Conservation (phyloP, 306 rosid species). For the Betula pendula region DNA sequence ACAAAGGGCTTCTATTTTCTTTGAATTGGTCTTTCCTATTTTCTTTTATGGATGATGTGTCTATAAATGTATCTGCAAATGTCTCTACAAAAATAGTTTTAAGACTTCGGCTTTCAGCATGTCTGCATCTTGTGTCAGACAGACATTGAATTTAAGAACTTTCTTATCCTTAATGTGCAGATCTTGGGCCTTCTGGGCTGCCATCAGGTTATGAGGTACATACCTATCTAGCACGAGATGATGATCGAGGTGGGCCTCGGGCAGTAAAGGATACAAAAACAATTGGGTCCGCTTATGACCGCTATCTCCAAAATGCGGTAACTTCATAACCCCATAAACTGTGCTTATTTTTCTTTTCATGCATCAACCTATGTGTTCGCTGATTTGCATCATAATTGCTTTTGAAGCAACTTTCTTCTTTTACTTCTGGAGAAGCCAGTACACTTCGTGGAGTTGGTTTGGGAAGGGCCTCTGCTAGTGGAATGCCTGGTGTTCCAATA, state of each 20-base stretch:
- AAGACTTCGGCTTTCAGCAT: not conserved
- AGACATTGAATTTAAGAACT: not conserved
- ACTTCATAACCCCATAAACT: constrained; percentile 22
- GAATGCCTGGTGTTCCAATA: constrained; percentile 51
- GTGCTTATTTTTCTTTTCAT: constrained; percentile 20
- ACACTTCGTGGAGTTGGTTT: constrained; percentile 53
- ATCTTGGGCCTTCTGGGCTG: constrained; percentile 53
- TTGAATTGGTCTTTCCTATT: too few species aligned
- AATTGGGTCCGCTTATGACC: constrained; percentile 84
- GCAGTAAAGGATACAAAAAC: constrained; percentile 57
- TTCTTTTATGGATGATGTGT: not conserved
- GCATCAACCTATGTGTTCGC: constrained; percentile 25
- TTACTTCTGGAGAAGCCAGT: constrained; percentile 67
- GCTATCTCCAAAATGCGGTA: constrained; percentile 91
- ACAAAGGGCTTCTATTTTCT: too few species aligned
- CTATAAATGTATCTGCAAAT: not conserved
- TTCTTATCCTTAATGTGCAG: constrained; percentile 30
- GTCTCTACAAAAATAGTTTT: not conserved
- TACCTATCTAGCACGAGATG: constrained; percentile 54
- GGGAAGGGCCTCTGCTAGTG: constrained; percentile 54
- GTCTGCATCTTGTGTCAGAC: not conserved
- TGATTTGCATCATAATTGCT: constrained; percentile 38
- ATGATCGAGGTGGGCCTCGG: constrained; percentile 55
- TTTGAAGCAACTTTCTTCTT: constrained; percentile 67
- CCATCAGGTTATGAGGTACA: constrained; percentile 68